Evolutionary conservation across 2,329 filamentous ascomycete species (phyloP), one percentile per base, ranked within the genome.

Genomic region (Beauveria australis): DNA sequence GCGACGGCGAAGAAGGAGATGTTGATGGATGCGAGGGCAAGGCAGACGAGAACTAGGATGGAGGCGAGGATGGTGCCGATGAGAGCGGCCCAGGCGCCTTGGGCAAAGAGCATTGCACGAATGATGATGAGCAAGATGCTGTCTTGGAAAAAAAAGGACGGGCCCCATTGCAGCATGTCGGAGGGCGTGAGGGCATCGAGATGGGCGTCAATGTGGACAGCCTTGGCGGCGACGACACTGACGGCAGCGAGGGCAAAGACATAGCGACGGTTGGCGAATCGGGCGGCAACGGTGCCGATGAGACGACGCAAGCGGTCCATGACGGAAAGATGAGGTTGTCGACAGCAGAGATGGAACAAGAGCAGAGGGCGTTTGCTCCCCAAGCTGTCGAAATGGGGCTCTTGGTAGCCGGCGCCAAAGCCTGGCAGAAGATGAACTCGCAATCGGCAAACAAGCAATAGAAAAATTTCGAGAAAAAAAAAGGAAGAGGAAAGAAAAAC

Each of bases 1-100:
- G 71, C 62, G 2, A 68, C 66, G n/a, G 62, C 46, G 46, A 66
- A 69, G 53, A 71, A 71, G 22, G 66, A 66, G 28, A 66, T 63
- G 26, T 65, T 68, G 28, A 67, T 59, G 30, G 66, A 58, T 40
- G 69, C 66, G 6, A 73, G 57, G 1, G 61, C 43, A 19, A 68
- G 46, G 44, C 47, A 53, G 26, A 54, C 24, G 30, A 61, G 28
- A 18, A 63, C 33, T 1, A 61, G 24, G 10, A 52, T 28, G 14
- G 55, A 53, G 9, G 56, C 51, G 5, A 62, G 16, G 3, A 41
- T 28, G 14, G 61, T 62, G 19, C 55, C 52, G 5, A 59, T 24
- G 46, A 53, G 14, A 4, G 41, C 51, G 4, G 37, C 18, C 22
- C 51, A 62, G 26, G 49, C 56, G 6, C 52, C 56, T 3, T 54